A percentile compares a stretch with the other conserved stretches of the same genome.
These are phyloP conservation scores for Chaetoceros tenuissimus DNA, from an alignment of 108 stramenopile genomes.

Conservation along the genomic window DNA sequence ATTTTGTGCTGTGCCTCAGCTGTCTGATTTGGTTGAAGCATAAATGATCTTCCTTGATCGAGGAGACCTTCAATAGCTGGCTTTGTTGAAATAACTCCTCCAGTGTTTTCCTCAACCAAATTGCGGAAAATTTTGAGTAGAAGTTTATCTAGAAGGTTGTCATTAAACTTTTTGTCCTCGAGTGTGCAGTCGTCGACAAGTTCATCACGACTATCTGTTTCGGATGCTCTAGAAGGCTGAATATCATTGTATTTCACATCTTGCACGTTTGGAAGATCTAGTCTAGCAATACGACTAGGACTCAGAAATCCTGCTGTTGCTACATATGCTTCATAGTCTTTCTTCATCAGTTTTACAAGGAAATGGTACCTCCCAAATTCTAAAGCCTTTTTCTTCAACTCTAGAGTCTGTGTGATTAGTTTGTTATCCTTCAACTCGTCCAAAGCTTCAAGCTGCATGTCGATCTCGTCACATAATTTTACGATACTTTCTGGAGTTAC, in stretches of 20 bases:
- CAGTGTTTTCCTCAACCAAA: slow-evolving; percentile 52
- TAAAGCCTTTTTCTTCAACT: slow-evolving; percentile 33
- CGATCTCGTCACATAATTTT: slow-evolving; percentile 54
- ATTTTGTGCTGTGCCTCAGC: slow-evolving; percentile 66
- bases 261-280: slow-evolving; percentile 64
- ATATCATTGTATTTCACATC: slow-evolving; percentile 36
- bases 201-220: background rate
- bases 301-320: slow-evolving; percentile 66
- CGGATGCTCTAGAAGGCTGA: background rate
- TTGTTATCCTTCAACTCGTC: background rate
- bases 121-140: slow-evolving; percentile 65
- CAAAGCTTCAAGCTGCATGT: slow-evolving; percentile 4
- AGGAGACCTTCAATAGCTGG: slow-evolving; percentile 65
- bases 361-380: slow-evolving; percentile 59
- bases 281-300: slow-evolving; percentile 55
- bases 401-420: slow-evolving; percentile 10
- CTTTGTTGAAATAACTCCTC: slow-evolving; percentile 35
- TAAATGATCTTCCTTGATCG: slow-evolving; percentile 72
- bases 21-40: slow-evolving; percentile 62
- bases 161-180: slow-evolving; percentile 43
- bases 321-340: slow-evolving; percentile 63
- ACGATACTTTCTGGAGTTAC: slow-evolving; percentile 47
- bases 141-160: slow-evolving; percentile 46
- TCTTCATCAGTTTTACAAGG: slow-evolving; percentile 43
- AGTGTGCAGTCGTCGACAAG: slow-evolving; percentile 68